Percentiles rank a stretch among this genome's conserved stretches.
Evolutionary conservation across 2,329 filamentous ascomycete species (phyloP).

Genomic region (Trichophyton schoenleinii): DNA sequence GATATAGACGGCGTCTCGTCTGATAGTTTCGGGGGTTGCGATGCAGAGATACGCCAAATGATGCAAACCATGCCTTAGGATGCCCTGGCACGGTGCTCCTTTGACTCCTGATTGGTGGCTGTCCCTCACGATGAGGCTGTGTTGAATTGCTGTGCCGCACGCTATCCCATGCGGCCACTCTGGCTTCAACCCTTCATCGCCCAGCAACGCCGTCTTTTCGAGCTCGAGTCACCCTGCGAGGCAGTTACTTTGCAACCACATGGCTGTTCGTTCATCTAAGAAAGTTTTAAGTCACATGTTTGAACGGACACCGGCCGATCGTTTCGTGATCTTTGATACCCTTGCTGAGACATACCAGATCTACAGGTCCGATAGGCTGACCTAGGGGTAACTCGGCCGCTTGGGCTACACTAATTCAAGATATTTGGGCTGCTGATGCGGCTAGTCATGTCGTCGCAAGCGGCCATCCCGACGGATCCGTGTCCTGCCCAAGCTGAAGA

Average conservation of each 20-base stretch:
- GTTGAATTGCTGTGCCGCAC: slow-evolving; percentile 1
- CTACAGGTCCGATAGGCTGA: not conserved
- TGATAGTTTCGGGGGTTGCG: not conserved
- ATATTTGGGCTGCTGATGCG: not conserved
- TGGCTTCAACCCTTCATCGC: not conserved
- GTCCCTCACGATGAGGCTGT: not conserved
- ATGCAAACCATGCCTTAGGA: not conserved
- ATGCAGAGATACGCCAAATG: not conserved
- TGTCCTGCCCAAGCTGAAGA: not conserved
- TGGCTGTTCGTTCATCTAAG: not conserved
- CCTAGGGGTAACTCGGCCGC: not conserved
- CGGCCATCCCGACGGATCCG: not conserved
- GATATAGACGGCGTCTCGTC: not conserved
- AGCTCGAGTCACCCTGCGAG: not conserved
- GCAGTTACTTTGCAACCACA: not conserved
- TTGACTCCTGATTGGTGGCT: not conserved
- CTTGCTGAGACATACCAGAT: not conserved
- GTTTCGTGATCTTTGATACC: slow-evolving; percentile 1
- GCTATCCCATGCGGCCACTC: not conserved
- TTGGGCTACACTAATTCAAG: not conserved
- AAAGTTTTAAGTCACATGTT: slow-evolving; percentile 3
- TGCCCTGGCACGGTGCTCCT: not conserved
- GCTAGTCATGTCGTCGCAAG: not conserved
- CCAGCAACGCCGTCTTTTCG: not conserved
- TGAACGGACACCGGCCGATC: not conserved